These are phyloP conservation scores for Botryotinia globosa DNA, from an alignment of 2,329 filamentous ascomycete species.

Conservation along the genomic window DNA sequence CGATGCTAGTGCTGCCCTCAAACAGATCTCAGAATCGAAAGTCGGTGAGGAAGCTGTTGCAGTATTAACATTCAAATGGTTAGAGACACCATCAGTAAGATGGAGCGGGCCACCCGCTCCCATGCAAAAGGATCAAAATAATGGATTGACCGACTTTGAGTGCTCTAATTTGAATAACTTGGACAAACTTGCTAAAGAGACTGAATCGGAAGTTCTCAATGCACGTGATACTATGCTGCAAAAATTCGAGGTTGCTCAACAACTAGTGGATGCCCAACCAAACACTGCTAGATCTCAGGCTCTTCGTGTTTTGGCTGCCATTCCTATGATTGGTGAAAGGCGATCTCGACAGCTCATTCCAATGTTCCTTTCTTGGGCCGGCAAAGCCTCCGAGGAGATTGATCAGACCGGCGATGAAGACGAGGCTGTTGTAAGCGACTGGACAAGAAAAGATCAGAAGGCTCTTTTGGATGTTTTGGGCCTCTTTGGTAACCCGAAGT, in stretches of 20 bases:
- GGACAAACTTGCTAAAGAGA: conserved; percentile 48
- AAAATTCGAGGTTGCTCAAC: conserved; percentile 64
- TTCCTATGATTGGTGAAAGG: conserved; percentile 79
- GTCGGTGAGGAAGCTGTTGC: conserved; percentile 71
- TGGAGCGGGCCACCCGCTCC: conserved; percentile 48
- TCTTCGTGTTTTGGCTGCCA: conserved; percentile 69
- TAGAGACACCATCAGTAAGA: conserved; percentile 56
- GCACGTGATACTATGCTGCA: conserved; percentile 58
- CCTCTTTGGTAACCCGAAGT: conserved; percentile 81
- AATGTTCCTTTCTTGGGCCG: conserved; percentile 79
- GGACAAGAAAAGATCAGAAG: conserved; percentile 80
- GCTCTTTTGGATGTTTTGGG: conserved; percentile 77
- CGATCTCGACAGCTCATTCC: conserved; percentile 82
- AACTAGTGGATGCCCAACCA: conserved; percentile 49
- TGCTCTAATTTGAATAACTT: conserved; percentile 72
- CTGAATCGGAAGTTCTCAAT: conserved; percentile 52
- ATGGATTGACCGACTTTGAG: conserved; percentile 70
- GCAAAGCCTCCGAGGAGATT: conserved; percentile 43
- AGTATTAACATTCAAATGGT: conserved; percentile 74
- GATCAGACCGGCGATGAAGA: conserved; percentile 33
- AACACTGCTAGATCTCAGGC: conserved; percentile 70
- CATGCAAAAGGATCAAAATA: conserved; percentile 39
- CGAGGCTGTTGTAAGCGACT: conserved; percentile 46
- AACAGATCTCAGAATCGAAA: conserved; percentile 68
- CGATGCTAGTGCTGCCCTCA: conserved; percentile 72